A percentile compares a stretch with the other conserved stretches of the same genome.
These are phyloP conservation scores for Waltergamsia citrina DNA, from an alignment of 2,329 filamentous ascomycete species.

Conservation along the genomic window DNA sequence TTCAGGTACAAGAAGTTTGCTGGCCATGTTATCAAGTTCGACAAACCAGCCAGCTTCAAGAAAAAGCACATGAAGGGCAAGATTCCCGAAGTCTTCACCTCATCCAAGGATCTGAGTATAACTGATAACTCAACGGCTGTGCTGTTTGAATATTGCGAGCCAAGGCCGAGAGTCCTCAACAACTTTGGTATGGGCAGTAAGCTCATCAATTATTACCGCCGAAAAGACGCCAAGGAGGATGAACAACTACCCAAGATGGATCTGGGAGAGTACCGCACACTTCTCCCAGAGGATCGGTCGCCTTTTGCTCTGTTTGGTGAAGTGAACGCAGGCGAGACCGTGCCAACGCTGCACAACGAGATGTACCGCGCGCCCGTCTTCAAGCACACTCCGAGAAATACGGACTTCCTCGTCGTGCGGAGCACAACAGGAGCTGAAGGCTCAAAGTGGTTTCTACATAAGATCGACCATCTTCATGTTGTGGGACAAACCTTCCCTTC, in stretches of 20 bases:
- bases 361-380: conserved; percentile 96
- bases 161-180: conserved; percentile 81
- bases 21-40: conserved; percentile 62
- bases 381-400: conserved; percentile 66
- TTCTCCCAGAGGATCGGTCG: conserved; percentile 89
- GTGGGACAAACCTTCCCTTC: conserved; percentile 92
- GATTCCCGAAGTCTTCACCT: conserved; percentile 67
- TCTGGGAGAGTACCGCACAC: conserved; percentile 78
- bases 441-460: conserved; percentile 72
- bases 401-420: conserved; percentile 80
- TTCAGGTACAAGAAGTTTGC: conserved; percentile 62
- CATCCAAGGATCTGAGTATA: conserved; percentile 74
- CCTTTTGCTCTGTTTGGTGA: conserved; percentile 93
- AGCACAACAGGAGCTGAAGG: conserved; percentile 73
- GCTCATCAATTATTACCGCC: conserved; percentile 94
- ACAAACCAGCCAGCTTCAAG: conserved; percentile 63
- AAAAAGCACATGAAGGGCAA: conserved; percentile 76
- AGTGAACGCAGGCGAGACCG: conserved; percentile 82
- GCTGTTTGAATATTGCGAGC: conserved; percentile 91
- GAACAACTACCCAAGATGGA: conserved; percentile 68
- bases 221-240: conserved; percentile 65
- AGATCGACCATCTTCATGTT: conserved; percentile 81
- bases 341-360: conserved; percentile 84
- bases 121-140: conserved; percentile 83
- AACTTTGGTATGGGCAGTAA: conserved; percentile 97